Percentiles rank a stretch among this genome's conserved stretches.
Conservation (phyloP, 1,139 yeast genomes). For the Lodderomyces oxycetoniae region DNA sequence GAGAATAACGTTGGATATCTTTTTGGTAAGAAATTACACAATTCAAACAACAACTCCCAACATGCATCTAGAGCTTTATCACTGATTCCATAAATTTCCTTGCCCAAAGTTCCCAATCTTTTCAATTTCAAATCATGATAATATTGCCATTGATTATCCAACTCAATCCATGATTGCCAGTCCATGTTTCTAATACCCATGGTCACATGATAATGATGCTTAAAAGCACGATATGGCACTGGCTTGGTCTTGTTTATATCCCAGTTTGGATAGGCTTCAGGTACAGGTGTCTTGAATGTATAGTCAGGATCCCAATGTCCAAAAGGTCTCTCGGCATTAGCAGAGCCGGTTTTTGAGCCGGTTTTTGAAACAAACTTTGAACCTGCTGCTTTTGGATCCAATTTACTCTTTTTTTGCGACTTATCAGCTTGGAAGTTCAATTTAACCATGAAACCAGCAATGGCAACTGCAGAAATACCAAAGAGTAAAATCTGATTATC, state of each 20-base stretch:
- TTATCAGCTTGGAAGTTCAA: too few species aligned
- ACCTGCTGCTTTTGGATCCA: slow-evolving; percentile 1
- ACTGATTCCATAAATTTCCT: slow-evolving; percentile 47
- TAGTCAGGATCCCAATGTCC: slow-evolving; percentile 51
- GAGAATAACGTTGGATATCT: slow-evolving; percentile 56
- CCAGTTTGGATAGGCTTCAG: slow-evolving; percentile 48
- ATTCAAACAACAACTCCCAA: slow-evolving; percentile 50
- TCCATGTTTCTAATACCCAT: slow-evolving; percentile 67
- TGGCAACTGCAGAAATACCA: too few species aligned
- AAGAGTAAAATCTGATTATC: too few species aligned
- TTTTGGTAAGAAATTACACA: slow-evolving; percentile 48
- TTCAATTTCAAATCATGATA: slow-evolving; percentile 49
- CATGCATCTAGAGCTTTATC: slow-evolving; percentile 54
- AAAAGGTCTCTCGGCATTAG: slow-evolving; percentile 17
- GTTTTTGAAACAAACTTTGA: too few species aligned
- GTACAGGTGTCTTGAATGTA: slow-evolving; percentile 44
- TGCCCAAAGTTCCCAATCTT: slow-evolving; percentile 36
- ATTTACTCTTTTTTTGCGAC: slow-evolving; percentile 2
- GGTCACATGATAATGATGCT: slow-evolving; percentile 49
- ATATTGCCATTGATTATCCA: slow-evolving; percentile 59
- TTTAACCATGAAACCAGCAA: too few species aligned
- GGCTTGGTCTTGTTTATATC: slow-evolving; percentile 48
- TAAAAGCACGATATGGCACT: slow-evolving; percentile 58
- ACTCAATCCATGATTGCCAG: slow-evolving; percentile 57
- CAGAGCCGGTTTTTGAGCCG: slow-evolving; percentile 6